These are phyloP conservation scores for Stereum hirsutum DNA, from an alignment of 1,284 basidiomycete species.

Conservation along the genomic window DNA sequence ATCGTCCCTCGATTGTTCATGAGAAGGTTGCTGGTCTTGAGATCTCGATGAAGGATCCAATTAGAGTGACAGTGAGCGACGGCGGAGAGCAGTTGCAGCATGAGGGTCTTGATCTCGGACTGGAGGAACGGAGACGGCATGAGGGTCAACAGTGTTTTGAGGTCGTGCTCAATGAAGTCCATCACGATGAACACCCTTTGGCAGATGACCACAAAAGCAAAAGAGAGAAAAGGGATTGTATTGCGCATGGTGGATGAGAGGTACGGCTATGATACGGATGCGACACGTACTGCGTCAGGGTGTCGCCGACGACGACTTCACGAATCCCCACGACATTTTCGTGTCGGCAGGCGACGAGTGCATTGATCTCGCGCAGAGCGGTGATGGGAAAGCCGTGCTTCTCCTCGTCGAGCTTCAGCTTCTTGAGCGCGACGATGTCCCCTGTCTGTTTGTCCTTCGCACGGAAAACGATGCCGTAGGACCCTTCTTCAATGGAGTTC, in stretches of 20 bases:
- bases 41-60: slow-evolving; percentile 96
- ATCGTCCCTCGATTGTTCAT: slow-evolving; percentile 99
- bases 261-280: too few species aligned
- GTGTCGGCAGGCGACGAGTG: slow-evolving; percentile 87
- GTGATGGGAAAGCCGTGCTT: slow-evolving; percentile 99
- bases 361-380: slow-evolving; percentile 88
- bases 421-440: slow-evolving; percentile 95
- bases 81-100: slow-evolving; percentile 91
- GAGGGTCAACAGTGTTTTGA: slow-evolving; percentile 88
- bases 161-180: slow-evolving; percentile 99
- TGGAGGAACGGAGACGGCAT: slow-evolving; percentile 95
- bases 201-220: background rate
- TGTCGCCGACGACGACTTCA: slow-evolving; percentile 99
- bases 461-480: slow-evolving; percentile 96
- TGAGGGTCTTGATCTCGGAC: slow-evolving; percentile 96
- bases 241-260: slow-evolving; percentile 1
- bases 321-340: slow-evolving; percentile 93
- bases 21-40: slow-evolving; percentile 95
- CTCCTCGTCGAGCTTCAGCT: slow-evolving; percentile 96
- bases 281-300: slow-evolving; percentile 87
- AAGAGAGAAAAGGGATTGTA: slow-evolving; percentile 2
- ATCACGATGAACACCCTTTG: slow-evolving; percentile 94
- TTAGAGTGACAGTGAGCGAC: slow-evolving; percentile 88
- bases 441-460: slow-evolving; percentile 90
- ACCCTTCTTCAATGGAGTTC: slow-evolving; percentile 99